Percentiles rank a stretch among this genome's conserved stretches.
Evolutionary conservation across 495 filamentous ascomycete species (phyloP).

Genomic region (Immersiella caudata): DNA sequence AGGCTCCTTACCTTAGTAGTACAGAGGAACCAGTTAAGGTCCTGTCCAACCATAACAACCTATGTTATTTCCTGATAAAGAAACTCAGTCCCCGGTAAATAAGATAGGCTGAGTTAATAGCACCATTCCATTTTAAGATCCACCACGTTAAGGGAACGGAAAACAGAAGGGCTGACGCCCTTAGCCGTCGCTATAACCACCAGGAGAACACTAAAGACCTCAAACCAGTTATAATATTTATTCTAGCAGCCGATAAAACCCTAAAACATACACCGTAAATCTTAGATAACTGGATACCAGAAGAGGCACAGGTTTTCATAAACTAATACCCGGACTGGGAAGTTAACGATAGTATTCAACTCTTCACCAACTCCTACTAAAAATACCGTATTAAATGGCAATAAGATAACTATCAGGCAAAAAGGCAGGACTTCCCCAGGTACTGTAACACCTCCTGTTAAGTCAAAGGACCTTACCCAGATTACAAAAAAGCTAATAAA

Average conservation of each 20-base stretch:
- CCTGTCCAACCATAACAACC: not conserved
- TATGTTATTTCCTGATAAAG: not conserved
- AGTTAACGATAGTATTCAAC: too few relatives aligned
- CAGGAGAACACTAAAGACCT: not conserved
- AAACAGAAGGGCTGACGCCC: not conserved
- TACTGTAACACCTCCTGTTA: too few relatives aligned
- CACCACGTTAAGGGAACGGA: not conserved
- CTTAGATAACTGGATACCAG: not conserved
- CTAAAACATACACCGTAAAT: not conserved
- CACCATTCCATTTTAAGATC: not conserved
- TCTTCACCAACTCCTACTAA: too few relatives aligned
- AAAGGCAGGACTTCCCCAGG: not conserved
- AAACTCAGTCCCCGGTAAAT: not conserved
- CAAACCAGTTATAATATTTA: not conserved
- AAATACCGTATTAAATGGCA: not conserved
- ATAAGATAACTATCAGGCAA: not conserved
- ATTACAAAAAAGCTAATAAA: too few relatives aligned
- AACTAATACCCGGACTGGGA: too few relatives aligned
- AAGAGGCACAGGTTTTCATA: not conserved
- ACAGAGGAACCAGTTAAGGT: not conserved
- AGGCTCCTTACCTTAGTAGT: not conserved
- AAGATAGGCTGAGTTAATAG: not conserved
- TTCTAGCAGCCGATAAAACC: not conserved
- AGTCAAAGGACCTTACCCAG: too few relatives aligned
- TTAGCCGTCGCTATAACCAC: not conserved